phyloP scores from a whole-genome alignment of 2,329 filamentous ascomycete species.

The Cercospora brassicicola region DNA sequence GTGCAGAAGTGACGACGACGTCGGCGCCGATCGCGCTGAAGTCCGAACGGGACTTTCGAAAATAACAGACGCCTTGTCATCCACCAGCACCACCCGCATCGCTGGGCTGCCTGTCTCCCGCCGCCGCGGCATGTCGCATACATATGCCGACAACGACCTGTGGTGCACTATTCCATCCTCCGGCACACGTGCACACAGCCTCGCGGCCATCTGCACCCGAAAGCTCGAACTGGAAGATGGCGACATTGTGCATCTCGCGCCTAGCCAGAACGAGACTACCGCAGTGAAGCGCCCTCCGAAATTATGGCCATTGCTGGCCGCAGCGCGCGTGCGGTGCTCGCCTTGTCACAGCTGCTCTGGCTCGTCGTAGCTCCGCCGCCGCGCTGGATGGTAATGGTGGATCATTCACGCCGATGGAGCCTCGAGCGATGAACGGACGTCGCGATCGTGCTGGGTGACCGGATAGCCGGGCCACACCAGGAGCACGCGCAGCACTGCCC shows the following conservation, averaged over 20 bases:
- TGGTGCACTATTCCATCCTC: not conserved
- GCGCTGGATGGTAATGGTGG: too few relatives aligned
- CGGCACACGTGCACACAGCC: not conserved
- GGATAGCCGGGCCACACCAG: not conserved
- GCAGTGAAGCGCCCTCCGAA: not conserved
- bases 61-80: not conserved
- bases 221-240: not conserved
- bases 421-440: not conserved
- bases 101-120: not conserved
- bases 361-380: too few relatives aligned
- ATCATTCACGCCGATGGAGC: not conserved
- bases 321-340: too few relatives aligned
- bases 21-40: not conserved
- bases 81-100: not conserved
- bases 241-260: not conserved
- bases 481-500: not conserved
- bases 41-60: not conserved
- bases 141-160: not conserved
- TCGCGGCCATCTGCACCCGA: not conserved
- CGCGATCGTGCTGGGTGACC: not conserved
- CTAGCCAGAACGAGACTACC: not conserved
- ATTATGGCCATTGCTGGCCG: too few relatives aligned
- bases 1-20: not conserved
- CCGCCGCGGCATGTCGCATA: not conserved
- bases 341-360: too few relatives aligned